Evolutionary conservation across 2,329 filamentous ascomycete species (phyloP).

Genomic region (Keithomyces neogunnii): DNA sequence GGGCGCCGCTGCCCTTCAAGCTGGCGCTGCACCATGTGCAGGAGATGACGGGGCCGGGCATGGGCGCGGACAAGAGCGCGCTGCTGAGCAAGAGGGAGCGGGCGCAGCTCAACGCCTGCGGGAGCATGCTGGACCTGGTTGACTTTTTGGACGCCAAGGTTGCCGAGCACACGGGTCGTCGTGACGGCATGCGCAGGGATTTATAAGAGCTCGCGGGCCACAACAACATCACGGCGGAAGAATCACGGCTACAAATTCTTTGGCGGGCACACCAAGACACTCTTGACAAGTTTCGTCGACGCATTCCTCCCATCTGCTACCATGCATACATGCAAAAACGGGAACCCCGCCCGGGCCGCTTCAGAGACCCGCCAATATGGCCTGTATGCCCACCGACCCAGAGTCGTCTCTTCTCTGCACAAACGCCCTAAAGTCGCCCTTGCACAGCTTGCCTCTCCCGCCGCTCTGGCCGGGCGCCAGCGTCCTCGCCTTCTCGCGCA

Average conservation of each 20-base stretch:
- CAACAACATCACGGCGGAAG: no score
- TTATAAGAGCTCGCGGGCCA: constrained; percentile 15
- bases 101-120: constrained; percentile 36
- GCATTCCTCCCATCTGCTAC: neutral
- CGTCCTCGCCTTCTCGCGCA: constrained; percentile 61
- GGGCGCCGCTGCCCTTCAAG: constrained; percentile 52
- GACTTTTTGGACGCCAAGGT: constrained; percentile 51
- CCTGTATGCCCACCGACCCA: constrained; percentile 71
- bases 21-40: constrained; percentile 56
- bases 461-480: constrained; percentile 34
- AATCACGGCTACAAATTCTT: neutral
- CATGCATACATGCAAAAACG: neutral
- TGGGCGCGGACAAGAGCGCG: constrained; percentile 41
- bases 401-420: constrained; percentile 80
- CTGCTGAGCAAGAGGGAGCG: constrained; percentile 51
- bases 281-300: neutral
- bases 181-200: constrained; percentile 22
- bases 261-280: neutral
- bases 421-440: constrained; percentile 73
- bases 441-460: constrained; percentile 47
- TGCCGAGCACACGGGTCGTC: constrained; percentile 24
- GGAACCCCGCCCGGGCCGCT: neutral
- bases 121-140: constrained; percentile 48
- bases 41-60: constrained; percentile 56
- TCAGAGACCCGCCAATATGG: constrained; percentile 61